Base-by-base conservation (phyloP, 176 grass and related monocot species). In the Bonia amplexicaulis region DNA sequence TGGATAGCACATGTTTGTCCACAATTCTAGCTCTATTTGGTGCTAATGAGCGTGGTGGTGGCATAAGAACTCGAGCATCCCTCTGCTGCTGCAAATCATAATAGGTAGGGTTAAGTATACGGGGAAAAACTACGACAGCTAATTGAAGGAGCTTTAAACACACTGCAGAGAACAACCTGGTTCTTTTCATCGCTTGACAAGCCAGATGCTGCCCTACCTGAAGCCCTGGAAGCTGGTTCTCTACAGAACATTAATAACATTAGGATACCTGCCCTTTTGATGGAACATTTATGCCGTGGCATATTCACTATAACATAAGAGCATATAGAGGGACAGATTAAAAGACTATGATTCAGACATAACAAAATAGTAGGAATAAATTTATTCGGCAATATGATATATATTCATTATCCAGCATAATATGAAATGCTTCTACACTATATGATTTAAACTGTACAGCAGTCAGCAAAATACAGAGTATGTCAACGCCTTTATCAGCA, bases 151-250 rank as follows among this genome's bases (percentile, higher is more conserved):
- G 60, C 14, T 71, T 49, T 5, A 78, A 64, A 66, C 58, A 82
- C 47, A 48, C 16, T 71, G 62, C 25, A 48, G 41, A 45, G 71
- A 74, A 73, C 3, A 94, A 99, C 97, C 93, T 99, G 91, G 71
- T 96, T 94, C 83, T 96, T 99, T 82, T 99, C 97, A 82, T 99
- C 97, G 12, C 92, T 96, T 75, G 97, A 96, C 90, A 96, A 86
- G 64, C 97, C 86, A 89, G 97, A 99, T 66, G 93, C 80, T 83
- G 91, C 97, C 87, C 85, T 96, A 31, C 92, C 93, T 81, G 95
- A 95, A 84, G 92, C 88, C 90, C 92, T 94, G 52, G 92, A 97
- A 80, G 92, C 92, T 66, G 88, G 92, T 86, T 96, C 97, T 80
- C 97, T 99, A 77, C 58, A 90, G 51, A 65, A 42, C 82, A 87